Evolutionary conservation across 2,329 filamentous ascomycete species (phyloP).

Genomic region (Fusarium sp.): DNA sequence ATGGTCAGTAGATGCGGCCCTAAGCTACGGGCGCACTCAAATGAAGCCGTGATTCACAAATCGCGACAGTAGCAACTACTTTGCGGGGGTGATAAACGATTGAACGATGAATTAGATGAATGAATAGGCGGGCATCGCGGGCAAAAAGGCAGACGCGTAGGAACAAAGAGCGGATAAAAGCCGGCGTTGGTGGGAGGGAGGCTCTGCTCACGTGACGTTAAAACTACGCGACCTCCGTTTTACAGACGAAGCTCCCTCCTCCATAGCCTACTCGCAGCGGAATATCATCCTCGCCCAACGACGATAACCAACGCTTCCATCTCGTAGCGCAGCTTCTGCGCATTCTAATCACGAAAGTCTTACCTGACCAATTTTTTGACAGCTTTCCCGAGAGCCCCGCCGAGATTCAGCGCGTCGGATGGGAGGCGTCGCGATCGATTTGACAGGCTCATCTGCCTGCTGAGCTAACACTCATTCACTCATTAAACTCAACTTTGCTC

Average conservation of each 20-base stretch:
- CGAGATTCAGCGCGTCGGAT: slow-evolving; percentile 59
- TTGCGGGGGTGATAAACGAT: neutral
- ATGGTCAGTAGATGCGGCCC: slow-evolving; percentile 33
- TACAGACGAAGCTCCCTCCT: slow-evolving; percentile 52
- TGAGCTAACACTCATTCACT: slow-evolving; percentile 52
- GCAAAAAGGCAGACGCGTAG: slow-evolving; percentile 42
- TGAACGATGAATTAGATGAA: slow-evolving; percentile 2
- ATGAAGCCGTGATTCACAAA: slow-evolving; percentile 19
- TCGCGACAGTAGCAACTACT: slow-evolving; percentile 18
- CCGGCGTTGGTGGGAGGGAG: slow-evolving; percentile 40
- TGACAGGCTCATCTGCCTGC: slow-evolving; percentile 67
- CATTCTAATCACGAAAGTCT: slow-evolving; percentile 21
- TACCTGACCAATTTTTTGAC: slow-evolving; percentile 15
- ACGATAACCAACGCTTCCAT: slow-evolving; percentile 47
- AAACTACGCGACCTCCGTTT: slow-evolving; percentile 58
- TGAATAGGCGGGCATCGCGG: slow-evolving; percentile 31
- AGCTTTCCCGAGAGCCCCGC: slow-evolving; percentile 36
- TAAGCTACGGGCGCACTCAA: slow-evolving; percentile 16
- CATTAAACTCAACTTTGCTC: slow-evolving; percentile 35
- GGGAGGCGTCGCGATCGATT: slow-evolving; percentile 61
- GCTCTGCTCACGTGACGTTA: slow-evolving; percentile 60
- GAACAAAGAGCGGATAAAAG: slow-evolving; percentile 47
- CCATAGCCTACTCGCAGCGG: slow-evolving; percentile 47
- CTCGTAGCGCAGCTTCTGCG: slow-evolving; percentile 35
- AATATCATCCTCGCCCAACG: slow-evolving; percentile 45